Percentiles rank a stretch among this genome's conserved stretches.
These are phyloP conservation scores for Ascochyta lentis DNA, from an alignment of 2,329 filamentous ascomycete species.

Conservation along the genomic window DNA sequence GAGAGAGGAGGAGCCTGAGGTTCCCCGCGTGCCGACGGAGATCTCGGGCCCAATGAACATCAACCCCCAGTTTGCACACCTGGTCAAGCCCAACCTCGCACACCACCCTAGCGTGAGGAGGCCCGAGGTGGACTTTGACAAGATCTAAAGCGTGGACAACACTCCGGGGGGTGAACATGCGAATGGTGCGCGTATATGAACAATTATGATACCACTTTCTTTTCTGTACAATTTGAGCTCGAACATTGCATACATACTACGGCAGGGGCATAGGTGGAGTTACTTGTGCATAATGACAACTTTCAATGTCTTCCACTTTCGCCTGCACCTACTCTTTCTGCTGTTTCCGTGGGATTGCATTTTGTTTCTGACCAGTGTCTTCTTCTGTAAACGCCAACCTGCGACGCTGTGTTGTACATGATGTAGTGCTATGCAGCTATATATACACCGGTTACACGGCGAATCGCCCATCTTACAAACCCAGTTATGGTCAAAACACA, in stretches of 20 bases:
- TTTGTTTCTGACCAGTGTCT: background rate
- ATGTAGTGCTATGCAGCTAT: slow-evolving; percentile 21
- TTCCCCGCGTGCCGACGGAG: slow-evolving; percentile 55
- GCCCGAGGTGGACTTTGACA: slow-evolving; percentile 38
- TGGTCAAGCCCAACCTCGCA: slow-evolving; percentile 62
- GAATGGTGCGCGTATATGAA: slow-evolving; percentile 13
- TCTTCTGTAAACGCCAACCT: background rate
- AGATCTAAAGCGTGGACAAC: slow-evolving; percentile 24
- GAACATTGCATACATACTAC: background rate
- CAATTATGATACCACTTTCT: slow-evolving; percentile 45
- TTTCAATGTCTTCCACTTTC: background rate
- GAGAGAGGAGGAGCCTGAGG: slow-evolving; percentile 47
- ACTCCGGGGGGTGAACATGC: background rate
- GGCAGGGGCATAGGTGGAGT: background rate
- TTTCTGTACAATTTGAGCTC: slow-evolving; percentile 10
- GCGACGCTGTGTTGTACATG: slow-evolving; percentile 10
- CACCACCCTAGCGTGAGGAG: slow-evolving; percentile 57
- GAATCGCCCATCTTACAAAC: background rate
- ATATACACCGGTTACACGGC: slow-evolving; percentile 25
- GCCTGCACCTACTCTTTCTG: background rate
- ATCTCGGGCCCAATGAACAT: slow-evolving; percentile 64
- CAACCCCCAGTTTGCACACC: slow-evolving; percentile 61
- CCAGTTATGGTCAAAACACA: too few species aligned
- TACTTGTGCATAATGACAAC: slow-evolving; percentile 14
- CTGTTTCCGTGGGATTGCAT: background rate